Evolutionary conservation across 768 basidiomycete species (phyloP).

Genomic region (Mycena olivaceomarginata): DNA sequence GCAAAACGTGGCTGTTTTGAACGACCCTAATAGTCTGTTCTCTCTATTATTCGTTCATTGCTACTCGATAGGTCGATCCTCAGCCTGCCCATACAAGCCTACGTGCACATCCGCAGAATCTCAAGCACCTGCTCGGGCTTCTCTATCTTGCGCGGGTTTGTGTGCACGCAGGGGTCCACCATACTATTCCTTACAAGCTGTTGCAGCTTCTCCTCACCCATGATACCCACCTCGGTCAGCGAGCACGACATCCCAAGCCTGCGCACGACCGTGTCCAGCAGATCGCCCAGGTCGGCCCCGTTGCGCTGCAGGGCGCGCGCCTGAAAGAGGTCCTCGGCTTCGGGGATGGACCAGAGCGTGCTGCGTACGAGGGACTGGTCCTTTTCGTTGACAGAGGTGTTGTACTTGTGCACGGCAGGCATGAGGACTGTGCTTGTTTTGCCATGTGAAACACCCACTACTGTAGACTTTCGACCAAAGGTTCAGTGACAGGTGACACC

Average conservation of each 20-base stretch:
- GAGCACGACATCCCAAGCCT: constrained; percentile 13
- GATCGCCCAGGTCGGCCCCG: constrained; percentile 12
- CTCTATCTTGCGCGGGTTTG: constrained; percentile 16
- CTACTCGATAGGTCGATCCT: constrained; percentile 10
- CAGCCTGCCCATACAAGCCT: constrained; percentile 13
- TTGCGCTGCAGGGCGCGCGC: constrained; percentile 12
- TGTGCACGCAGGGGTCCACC: constrained; percentile 13
- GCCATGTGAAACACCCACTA: constrained; percentile 5
- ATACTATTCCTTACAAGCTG: constrained; percentile 11
- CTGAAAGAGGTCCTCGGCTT: constrained; percentile 18
- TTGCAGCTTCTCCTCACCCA: constrained; percentile 13
- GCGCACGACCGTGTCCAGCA: constrained; percentile 15
- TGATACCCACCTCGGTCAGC: constrained; percentile 14
- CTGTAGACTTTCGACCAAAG: no score
- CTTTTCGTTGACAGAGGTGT: constrained; percentile 13
- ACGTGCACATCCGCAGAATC: constrained; percentile 19
- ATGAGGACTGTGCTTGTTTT: constrained; percentile 17
- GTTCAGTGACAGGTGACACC: no score
- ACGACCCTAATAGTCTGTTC: no score
- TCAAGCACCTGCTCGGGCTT: constrained; percentile 14
- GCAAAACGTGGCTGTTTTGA: no score
- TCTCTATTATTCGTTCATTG: constrained; percentile 14
- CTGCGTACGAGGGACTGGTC: constrained; percentile 14
- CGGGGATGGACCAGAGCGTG: constrained; percentile 13
- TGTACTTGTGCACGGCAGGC: constrained; percentile 14